Evolutionary conservation across 345 rosid species (phyloP).

Genomic region (Limnanthes douglasii): DNA sequence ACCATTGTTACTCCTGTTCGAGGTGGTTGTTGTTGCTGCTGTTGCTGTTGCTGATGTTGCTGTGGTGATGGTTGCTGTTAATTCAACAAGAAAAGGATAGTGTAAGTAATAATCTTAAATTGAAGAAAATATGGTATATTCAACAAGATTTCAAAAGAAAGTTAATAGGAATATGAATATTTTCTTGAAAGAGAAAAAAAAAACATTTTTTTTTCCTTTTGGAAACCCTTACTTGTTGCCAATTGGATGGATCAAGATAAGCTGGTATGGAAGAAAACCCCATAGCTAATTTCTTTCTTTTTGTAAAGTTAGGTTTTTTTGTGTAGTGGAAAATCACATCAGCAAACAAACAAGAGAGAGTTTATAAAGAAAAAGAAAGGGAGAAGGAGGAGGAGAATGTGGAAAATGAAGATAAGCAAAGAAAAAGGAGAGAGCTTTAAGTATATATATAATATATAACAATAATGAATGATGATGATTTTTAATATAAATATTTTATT

Average conservation of each 20-base stretch:
- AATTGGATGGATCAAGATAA: conserved; percentile 96
- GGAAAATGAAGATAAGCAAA: no score
- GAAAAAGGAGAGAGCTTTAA: no score
- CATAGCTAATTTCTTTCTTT: conserved; percentile 34
- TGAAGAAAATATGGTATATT: conserved; percentile 33
- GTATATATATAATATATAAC: no score
- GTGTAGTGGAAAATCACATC: no score
- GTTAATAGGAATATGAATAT: conserved; percentile 21
- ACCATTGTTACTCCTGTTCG: conserved; percentile 10
- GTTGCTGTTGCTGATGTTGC: conserved; percentile 17
- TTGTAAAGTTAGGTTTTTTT: conserved; percentile 28
- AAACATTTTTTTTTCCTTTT: conserved; percentile 13
- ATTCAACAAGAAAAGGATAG: conserved; percentile 7
- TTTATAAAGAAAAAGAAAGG: no score
- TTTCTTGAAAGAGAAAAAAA: conserved; percentile 18
- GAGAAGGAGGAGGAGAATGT: no score
- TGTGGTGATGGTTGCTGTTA: conserved; percentile 8
- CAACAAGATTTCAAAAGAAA: conserved; percentile 23
- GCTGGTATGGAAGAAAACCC: conserved; percentile 82
- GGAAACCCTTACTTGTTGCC: conserved; percentile 67
- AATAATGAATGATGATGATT: no score
- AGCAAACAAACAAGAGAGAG: no score
- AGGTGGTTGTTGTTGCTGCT: conserved; percentile 7
- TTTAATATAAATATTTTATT: no score
- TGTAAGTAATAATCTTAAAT: no score